Base-by-base conservation (phyloP, 305 asterid species). In the Rubia balearica region DNA sequence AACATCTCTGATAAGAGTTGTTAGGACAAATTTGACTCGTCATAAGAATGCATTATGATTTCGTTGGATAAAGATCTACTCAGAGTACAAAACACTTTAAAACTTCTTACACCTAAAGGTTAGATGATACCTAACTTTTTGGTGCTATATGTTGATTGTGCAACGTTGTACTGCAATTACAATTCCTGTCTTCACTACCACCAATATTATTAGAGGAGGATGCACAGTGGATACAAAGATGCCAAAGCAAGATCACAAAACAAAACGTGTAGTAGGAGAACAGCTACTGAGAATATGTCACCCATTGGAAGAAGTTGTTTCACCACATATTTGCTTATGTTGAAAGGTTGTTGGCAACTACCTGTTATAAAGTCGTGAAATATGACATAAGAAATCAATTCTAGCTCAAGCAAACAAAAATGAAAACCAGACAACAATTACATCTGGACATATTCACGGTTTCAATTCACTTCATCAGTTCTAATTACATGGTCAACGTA, bases 241-340 rank as follows among this genome's bases (percentile, higher is more conserved):
- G 3, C 5, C 22, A 19, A 6, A 69, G 62, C 43, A 75, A 66
- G 49, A 70, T 48, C 60, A 49, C 42, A 66, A 61, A 42, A 73
- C 79, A 68, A 56, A 30, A 91, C 98, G 93, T 91, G 98, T 71
- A 94, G 94, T 76, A 94, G 79, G 69, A 91, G 96, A 80, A 90
- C 83, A 72, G 88, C 86, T 80, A 85, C 92, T 6, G 97, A 85
- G 88, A 94, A 89, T 72, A 88, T 80, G 80, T 94, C 99, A 68
- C 98, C 99, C 99, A 94, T 89, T 41, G 97, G 99, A 83, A 94
- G 99, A 71, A 91, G 98, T 76, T 82, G 95, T 76, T 89, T 94
- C 68, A 91, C 88, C 70, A 91, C 90, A 67, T 89, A 92, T 9
- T 96, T 89, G 68, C 95, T 91, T 74, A 91, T 91, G 87, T 91